Evolutionary conservation across 2,329 filamentous ascomycete genomes (phyloP).

Genomic region (Aspergillus luchuensis): DNA sequence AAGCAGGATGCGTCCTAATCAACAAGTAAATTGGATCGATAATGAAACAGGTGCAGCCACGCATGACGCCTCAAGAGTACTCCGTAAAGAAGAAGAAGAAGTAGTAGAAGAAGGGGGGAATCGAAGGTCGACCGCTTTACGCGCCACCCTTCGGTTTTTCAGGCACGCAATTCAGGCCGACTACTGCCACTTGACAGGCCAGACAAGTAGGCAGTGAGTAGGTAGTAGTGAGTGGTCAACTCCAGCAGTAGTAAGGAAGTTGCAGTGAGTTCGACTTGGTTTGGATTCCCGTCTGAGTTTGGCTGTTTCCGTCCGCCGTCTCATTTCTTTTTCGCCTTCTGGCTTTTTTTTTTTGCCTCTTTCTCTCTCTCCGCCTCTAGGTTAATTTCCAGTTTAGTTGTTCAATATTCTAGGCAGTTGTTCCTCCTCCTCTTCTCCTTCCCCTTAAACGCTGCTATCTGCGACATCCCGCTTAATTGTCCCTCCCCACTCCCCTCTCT

Average conservation of each 20-base stretch:
- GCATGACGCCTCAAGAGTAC: too few relatives aligned
- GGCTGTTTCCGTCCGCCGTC: constrained; percentile 14
- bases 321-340: constrained; percentile 8
- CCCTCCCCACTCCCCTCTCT: constrained; percentile 23
- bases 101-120: not conserved
- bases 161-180: constrained; percentile 6
- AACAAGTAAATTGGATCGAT: too few relatives aligned
- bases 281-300: not conserved
- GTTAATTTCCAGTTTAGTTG: not conserved
- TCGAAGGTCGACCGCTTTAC: not conserved
- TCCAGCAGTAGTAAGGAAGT: not conserved
- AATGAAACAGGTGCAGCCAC: too few relatives aligned
- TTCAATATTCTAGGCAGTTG: not conserved
- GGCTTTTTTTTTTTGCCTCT: constrained; percentile 7
- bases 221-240: not conserved
- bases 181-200: not conserved
- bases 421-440: constrained; percentile 4
- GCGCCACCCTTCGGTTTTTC: not conserved
- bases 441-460: not conserved
- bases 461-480: constrained; percentile 10
- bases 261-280: not conserved
- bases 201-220: not conserved
- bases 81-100: too few relatives aligned
- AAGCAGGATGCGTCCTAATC: too few relatives aligned
- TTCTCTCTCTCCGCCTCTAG: not conserved